These are phyloP conservation scores for Galerina sulciceps DNA, from an alignment of 768 basidiomycete species.

Conservation along the genomic window DNA sequence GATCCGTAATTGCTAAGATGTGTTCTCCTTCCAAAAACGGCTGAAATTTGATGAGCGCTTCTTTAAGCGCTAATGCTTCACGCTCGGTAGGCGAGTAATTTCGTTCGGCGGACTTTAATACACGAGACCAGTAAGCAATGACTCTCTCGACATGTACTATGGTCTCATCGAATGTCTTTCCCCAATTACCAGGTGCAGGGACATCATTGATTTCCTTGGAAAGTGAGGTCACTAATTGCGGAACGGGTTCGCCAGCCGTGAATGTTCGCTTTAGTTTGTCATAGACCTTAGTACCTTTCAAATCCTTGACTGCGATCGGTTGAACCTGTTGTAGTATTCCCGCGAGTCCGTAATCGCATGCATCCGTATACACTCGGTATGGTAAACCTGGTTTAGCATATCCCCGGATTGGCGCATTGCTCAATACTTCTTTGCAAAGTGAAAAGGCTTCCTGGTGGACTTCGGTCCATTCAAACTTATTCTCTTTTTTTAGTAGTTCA, in stretches of 20 bases:
- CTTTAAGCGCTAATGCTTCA: slow-evolving; percentile 41
- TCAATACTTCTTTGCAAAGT: slow-evolving; percentile 29
- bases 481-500: slow-evolving; percentile 31
- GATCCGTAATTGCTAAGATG: slow-evolving; percentile 32
- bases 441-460: slow-evolving; percentile 31
- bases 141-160: slow-evolving; percentile 28
- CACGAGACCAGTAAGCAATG: too few species aligned
- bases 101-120: too few species aligned
- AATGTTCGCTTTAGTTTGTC: slow-evolving; percentile 25
- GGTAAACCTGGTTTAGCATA: slow-evolving; percentile 30
- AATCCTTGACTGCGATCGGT: slow-evolving; percentile 25
- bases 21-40: slow-evolving; percentile 38
- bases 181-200: slow-evolving; percentile 23
- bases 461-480: slow-evolving; percentile 23
- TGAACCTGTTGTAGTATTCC: slow-evolving; percentile 38
- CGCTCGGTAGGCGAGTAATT: too few species aligned
- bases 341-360: slow-evolving; percentile 31
- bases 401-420: slow-evolving; percentile 34
- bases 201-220: slow-evolving; percentile 23
- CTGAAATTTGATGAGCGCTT: slow-evolving; percentile 40
- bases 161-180: slow-evolving; percentile 30
- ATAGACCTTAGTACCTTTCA: slow-evolving; percentile 31
- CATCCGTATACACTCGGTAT: slow-evolving; percentile 41
- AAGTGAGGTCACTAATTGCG: slow-evolving; percentile 20
- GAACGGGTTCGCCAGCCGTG: slow-evolving; percentile 20